These are phyloP conservation scores for Fonsecaea pedrosoi DNA, from an alignment of 2,329 filamentous ascomycete species.

Conservation along the genomic window DNA sequence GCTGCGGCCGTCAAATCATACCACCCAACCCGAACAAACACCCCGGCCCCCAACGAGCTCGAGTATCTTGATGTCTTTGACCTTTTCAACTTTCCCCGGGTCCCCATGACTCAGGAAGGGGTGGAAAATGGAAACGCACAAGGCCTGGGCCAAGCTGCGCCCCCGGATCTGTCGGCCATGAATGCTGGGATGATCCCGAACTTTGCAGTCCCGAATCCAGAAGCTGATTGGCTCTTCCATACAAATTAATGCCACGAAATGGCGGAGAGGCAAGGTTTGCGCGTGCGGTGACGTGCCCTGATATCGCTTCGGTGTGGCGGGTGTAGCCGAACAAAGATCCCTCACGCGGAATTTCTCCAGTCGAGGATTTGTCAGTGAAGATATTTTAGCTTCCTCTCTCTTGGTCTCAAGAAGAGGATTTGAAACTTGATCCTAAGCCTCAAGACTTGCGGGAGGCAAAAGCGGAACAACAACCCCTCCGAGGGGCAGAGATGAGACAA, in stretches of 20 bases:
- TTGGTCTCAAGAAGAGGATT: neutral
- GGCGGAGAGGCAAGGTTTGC: slow-evolving; percentile 10
- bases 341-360: neutral
- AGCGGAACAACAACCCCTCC: neutral
- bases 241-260: slow-evolving; percentile 22
- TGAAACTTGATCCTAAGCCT: neutral
- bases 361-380: neutral
- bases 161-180: slow-evolving; percentile 32
- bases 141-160: slow-evolving; percentile 24
- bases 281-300: neutral
- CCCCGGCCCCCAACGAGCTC: slow-evolving; percentile 79
- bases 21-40: slow-evolving; percentile 64
- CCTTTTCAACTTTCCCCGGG: slow-evolving; percentile 87
- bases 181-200: slow-evolving; percentile 56
- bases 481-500: neutral
- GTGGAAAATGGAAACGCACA: slow-evolving; percentile 25
- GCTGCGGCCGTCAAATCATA: slow-evolving; percentile 38
- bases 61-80: slow-evolving; percentile 94
- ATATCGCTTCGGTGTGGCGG: neutral
- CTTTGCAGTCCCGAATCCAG: slow-evolving; percentile 54
- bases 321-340: neutral
- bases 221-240: slow-evolving; percentile 52
- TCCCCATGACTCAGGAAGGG: slow-evolving; percentile 56
- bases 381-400: neutral
- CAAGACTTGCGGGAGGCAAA: neutral